Percentiles rank a stretch among this genome's conserved stretches.
These are phyloP conservation scores for Aegilops umbellulata DNA, from an alignment of 176 grass and related monocot genomes.

Conservation along the genomic window DNA sequence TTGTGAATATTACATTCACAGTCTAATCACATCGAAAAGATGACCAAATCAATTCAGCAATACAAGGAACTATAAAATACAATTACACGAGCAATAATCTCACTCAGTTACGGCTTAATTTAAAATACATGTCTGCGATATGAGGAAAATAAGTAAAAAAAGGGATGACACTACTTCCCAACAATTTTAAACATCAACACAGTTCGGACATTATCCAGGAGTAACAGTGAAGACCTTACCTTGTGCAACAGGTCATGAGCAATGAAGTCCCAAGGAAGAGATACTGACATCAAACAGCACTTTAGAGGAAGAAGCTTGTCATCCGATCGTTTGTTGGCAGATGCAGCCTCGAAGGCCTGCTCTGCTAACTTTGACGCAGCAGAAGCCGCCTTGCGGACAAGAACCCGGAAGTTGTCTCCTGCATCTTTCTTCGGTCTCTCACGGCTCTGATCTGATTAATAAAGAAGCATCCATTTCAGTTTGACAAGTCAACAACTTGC, in stretches of 20 bases:
- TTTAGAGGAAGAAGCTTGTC: slow-evolving; percentile 77
- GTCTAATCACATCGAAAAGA: too few relatives aligned
- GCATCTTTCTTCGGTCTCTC: slow-evolving; percentile 51
- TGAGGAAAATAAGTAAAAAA: too few relatives aligned
- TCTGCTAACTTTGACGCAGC: slow-evolving; percentile 79
- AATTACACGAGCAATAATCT: not conserved
- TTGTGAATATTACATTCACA: too few relatives aligned
- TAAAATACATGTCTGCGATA: not conserved
- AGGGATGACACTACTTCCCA: too few relatives aligned
- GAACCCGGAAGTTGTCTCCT: slow-evolving; percentile 50
- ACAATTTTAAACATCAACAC: too few relatives aligned
- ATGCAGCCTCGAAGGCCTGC: slow-evolving; percentile 60
- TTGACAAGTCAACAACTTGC: not conserved
- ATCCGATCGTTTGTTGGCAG: slow-evolving; percentile 44
- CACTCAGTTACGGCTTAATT: not conserved
- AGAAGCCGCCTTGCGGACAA: slow-evolving; percentile 73
- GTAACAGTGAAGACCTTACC: slow-evolving; percentile 24
- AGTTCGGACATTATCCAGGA: too few relatives aligned
- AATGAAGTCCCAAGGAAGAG: slow-evolving; percentile 90
- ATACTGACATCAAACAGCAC: slow-evolving; percentile 91
- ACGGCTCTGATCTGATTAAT: slow-evolving; percentile 61
- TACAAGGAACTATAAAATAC: too few relatives aligned
- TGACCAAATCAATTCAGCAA: too few relatives aligned
- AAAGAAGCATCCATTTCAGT: not conserved
- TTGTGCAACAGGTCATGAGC: slow-evolving; percentile 84